Evolutionary conservation across 228 moss, liverwort and hornwort species (phyloP), one percentile per base, ranked within the genome.

Genomic region (Sphagnum fallax): DNA sequence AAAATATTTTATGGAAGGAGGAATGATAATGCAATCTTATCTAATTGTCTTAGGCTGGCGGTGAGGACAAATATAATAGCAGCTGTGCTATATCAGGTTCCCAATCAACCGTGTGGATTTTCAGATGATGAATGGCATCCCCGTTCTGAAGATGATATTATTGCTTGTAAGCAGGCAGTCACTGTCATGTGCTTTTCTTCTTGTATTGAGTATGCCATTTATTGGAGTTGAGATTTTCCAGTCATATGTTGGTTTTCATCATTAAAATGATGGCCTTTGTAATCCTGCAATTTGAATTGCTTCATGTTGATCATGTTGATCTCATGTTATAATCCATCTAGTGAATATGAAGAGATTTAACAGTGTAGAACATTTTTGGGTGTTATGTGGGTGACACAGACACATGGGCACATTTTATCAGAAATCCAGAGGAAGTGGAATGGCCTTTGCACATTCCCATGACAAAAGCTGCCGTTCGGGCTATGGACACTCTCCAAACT

Each of bases 381-480:
- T 55, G 55, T 55, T 55, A 1, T 55, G 55, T 8, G 12, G 55
- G 55, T 55, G 1, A 12, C 55, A 55, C 82, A 97, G 97, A 90
- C 65, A 88, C 92, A 0, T 98, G 98, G 98, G 78, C 85, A 61
- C 80, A 82, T 65, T 94, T 82, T 69, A 57, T 94, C 47, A 69
- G 87, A 69, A 70, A 92, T 68, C 84, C 87, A 48, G 73, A 82
- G 52, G 84, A 85, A 65, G 71, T 61, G 51, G 87, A 92, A 71
- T 98, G 92, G 94, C 92, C 90, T 57, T 80, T 90, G 60, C 90
- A 92, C 65, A 78, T 98, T 61, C 94, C 98, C 4, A 98, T 98
- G 98, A 90, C 94, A 16, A 98, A 98, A 77, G 94, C 98, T 51
- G 83, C 90, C 12, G 52, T 98, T 67, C 90, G 94, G 68, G 98